Evolutionary conservation across 208 protist species (phyloP), one percentile per base, ranked within the genome.

Genomic region (Crithidia thermophila): DNA sequence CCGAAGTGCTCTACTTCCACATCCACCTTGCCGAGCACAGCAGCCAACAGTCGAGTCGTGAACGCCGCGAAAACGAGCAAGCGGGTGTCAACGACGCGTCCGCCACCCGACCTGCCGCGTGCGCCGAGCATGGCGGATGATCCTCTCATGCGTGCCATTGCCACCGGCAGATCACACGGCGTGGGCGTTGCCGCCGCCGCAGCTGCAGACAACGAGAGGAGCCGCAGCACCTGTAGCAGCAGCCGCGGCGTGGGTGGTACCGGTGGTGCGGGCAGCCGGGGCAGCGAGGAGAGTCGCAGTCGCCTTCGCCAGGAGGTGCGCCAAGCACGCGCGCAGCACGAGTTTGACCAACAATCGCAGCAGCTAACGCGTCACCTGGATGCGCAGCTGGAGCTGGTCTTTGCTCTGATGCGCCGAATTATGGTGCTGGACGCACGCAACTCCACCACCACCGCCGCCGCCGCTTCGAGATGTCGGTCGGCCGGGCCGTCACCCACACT

Each of bases 371-470:
- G 59, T 16, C 36, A 50, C 37, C 60, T 75, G 31, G 69, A 75
- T 13, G 69, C 42, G 56, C 46, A 52, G 4, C 46, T 75, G 6
- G 31, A 40, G 61, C 46, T 59, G 7, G 69, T 75, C 14, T 75
- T 75, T 51, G 47, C 60, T 23, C 46, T 68, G 1, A 68, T 75
- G 69, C 69, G 69, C 9, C 69, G 37, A 23, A 53, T 75, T 28
- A 75, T 75, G 69, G 36, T 69, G 42, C 59, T 75, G 4, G 69
- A 75, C 27, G 69, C 69, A 23, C 53, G 28, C 25, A 23, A 6
- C 10, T 13, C 9, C 21, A 16, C n/a, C 21, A 10, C 25, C 30
- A 21, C 6, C 43, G 9, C 4, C 58, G n/a, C n/a, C n/a, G n/a
- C n/a, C n/a, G n/a, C n/a, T n/a, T n/a, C n/a, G n/a, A n/a, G n/a